Conservation (phyloP, 2,329 filamentous ascomycete species). For the Diplocarpon rosae region DNA sequence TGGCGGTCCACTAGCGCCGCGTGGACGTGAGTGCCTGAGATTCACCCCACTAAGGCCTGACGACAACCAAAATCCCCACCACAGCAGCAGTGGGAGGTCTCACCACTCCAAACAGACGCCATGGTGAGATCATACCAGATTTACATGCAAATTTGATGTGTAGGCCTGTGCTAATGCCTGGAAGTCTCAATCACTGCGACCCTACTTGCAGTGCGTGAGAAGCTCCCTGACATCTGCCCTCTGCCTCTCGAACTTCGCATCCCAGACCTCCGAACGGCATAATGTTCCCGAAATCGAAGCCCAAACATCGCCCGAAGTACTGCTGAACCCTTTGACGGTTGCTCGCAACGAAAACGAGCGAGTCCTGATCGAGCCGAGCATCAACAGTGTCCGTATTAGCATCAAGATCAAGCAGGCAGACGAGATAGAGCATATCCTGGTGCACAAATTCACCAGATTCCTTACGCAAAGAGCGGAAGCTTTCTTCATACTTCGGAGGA, state of each 20-base stretch:
- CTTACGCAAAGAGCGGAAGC: conserved; percentile 91
- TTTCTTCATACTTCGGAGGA: conserved; percentile 92
- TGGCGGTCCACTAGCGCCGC: not conserved
- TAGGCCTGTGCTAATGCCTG: not conserved
- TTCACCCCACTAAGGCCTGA: conserved; percentile 21
- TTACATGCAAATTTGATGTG: not conserved
- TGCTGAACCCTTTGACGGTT: conserved; percentile 82
- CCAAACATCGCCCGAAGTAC: conserved; percentile 80
- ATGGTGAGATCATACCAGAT: conserved; percentile 13
- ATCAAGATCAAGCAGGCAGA: conserved; percentile 99
- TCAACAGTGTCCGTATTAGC: conserved; percentile 94
- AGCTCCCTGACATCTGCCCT: conserved; percentile 89
- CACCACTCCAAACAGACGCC: conserved; percentile 4
- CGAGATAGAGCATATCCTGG: conserved; percentile 94
- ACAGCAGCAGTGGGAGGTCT: conserved; percentile 7
- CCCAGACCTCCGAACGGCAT: conserved; percentile 89
- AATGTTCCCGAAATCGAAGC: conserved; percentile 98
- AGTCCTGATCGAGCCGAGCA: conserved; percentile 88
- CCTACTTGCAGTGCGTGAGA: conserved; percentile 92
- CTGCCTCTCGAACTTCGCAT: conserved; percentile 92
- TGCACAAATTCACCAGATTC: conserved; percentile 97
- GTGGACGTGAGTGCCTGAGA: not conserved
- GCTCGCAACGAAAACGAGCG: conserved; percentile 95
- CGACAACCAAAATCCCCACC: conserved; percentile 2
- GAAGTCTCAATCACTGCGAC: conserved; percentile 90